These are phyloP conservation scores for Cladobotryum protrusum DNA, from an alignment of 2,329 filamentous ascomycete genomes.

Conservation along the genomic window DNA sequence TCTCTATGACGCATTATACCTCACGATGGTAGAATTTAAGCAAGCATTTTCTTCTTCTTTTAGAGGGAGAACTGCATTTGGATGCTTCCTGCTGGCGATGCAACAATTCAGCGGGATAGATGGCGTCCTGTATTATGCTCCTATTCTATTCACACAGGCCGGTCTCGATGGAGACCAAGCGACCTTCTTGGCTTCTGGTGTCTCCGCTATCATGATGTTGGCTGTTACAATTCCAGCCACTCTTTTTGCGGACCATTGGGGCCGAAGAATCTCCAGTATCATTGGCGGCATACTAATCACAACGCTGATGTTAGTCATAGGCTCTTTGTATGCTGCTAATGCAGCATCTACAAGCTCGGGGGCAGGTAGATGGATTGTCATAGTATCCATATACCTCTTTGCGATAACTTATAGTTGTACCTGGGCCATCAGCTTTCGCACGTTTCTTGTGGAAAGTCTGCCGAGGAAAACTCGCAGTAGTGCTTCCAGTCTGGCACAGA, in stretches of 20 bases:
- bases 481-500: conserved; percentile 48
- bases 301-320: conserved; percentile 47
- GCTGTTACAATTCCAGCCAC: conserved; percentile 47
- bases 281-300: conserved; percentile 46
- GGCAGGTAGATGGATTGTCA: conserved; percentile 42
- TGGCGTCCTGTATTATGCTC: conserved; percentile 56
- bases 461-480: conserved; percentile 48
- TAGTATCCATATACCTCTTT: conserved; percentile 45
- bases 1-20: conserved; percentile 21
- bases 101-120: conserved; percentile 57
- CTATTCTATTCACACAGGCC: conserved; percentile 52
- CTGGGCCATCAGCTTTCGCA: conserved; percentile 48
- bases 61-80: conserved; percentile 42
- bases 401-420: conserved; percentile 38
- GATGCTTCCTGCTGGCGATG: conserved; percentile 52
- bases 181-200: conserved; percentile 52
- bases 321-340: conserved; percentile 41
- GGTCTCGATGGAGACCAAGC: conserved; percentile 47
- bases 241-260: conserved; percentile 50
- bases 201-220: conserved; percentile 52
- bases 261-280: conserved; percentile 47
- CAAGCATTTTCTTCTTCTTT: conserved; percentile 31
- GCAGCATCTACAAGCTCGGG: conserved; percentile 30
- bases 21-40: conserved; percentile 26
- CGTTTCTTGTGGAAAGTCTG: conserved; percentile 52